phyloP scores from a whole-genome alignment of 106 monocot genomes.

The Chionographis japonica region DNA sequence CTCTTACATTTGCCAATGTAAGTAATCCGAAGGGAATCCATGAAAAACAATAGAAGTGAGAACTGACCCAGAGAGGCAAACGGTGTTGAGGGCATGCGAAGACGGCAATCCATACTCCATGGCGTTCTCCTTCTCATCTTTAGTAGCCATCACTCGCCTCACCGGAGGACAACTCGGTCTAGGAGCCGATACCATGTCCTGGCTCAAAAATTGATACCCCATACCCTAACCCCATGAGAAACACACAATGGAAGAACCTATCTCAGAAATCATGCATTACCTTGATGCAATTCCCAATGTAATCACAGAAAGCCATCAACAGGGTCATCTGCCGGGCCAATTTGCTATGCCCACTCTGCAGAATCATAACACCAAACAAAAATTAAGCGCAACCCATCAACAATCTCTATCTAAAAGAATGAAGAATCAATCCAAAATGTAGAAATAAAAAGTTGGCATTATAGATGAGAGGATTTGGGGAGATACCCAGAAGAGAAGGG shows the following conservation, averaged over 20 bases:
- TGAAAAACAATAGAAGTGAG: neutral
- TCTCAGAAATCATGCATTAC: constrained; percentile 14
- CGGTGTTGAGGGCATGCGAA: constrained; percentile 81
- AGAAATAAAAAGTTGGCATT: neutral
- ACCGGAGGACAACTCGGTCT: constrained; percentile 81
- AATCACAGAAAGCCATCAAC: constrained; percentile 89
- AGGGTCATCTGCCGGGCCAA: constrained; percentile 81
- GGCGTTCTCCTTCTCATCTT: constrained; percentile 77
- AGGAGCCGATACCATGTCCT: constrained; percentile 83
- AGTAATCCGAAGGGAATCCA: no score
- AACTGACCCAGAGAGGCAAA: constrained; percentile 71
- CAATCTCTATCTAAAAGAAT: neutral
- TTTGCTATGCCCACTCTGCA: constrained; percentile 83
- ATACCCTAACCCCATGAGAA: neutral
- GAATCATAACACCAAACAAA: neutral
- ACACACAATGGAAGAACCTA: neutral
- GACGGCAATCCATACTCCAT: constrained; percentile 93
- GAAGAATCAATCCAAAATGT: no score
- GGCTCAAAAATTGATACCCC: neutral
- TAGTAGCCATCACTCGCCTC: constrained; percentile 72
- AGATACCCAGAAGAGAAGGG: constrained; percentile 88
- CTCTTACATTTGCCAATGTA: no score
- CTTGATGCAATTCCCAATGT: constrained; percentile 79
- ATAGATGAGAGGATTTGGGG: neutral
- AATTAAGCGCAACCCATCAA: neutral